Evolutionary conservation across 805 yeast genomes (phyloP).

Genomic region (Metschnikowia hibisci): DNA sequence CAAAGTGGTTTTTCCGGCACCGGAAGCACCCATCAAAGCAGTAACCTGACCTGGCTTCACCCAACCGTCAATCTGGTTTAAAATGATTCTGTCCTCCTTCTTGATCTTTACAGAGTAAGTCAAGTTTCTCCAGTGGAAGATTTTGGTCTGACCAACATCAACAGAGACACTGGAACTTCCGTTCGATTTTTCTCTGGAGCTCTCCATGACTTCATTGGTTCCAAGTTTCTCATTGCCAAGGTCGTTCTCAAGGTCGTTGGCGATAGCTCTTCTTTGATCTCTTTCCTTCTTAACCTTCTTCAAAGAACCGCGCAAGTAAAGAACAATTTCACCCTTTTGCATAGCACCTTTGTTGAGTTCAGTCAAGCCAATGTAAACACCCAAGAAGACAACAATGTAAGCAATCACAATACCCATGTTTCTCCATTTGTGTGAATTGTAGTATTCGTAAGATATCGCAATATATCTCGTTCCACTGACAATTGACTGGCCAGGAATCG

Average conservation of each 20-base stretch:
- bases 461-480: constrained; percentile 64
- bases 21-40: constrained; percentile 82
- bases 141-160: constrained; percentile 13
- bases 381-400: constrained; percentile 42
- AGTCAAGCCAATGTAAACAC: constrained; percentile 30
- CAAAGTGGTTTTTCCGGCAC: constrained; percentile 82
- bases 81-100: constrained; percentile 35
- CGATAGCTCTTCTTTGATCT: constrained; percentile 19
- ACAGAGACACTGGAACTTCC: constrained; percentile 12
- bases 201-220: constrained; percentile 28
- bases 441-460: constrained; percentile 44
- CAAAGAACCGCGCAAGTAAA: constrained; percentile 37
- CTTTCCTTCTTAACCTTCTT: constrained; percentile 40
- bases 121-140: constrained; percentile 39
- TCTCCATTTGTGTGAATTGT: constrained; percentile 68
- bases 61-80: constrained; percentile 53
- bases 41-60: constrained; percentile 79
- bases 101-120: constrained; percentile 36
- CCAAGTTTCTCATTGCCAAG: constrained; percentile 28
- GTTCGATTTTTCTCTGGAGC: constrained; percentile 17
- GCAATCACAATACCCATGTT: constrained; percentile 67
- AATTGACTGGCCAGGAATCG: constrained; percentile 47
- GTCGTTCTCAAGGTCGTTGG: constrained; percentile 36
- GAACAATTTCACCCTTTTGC: constrained; percentile 41
- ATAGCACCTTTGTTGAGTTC: constrained; percentile 45